Conservation (phyloP, 2,329 filamentous ascomycete species). For the Cordyceps cateniannulata region DNA sequence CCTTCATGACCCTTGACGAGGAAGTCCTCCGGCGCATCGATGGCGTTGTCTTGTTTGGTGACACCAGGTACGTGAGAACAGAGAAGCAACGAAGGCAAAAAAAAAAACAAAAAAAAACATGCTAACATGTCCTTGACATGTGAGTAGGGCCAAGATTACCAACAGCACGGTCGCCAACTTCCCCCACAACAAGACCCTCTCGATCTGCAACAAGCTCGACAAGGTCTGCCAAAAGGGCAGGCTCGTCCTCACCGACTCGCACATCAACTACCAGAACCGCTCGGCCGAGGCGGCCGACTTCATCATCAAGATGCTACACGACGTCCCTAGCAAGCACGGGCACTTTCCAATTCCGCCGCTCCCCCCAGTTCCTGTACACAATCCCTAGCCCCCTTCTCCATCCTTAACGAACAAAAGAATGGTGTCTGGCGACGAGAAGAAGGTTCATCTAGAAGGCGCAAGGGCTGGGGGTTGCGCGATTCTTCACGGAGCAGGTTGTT, state of each 20-base stretch:
- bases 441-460: too few relatives aligned
- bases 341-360: too few relatives aligned
- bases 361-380: too few relatives aligned
- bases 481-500: too few relatives aligned
- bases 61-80: slow-evolving; percentile 16
- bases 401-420: too few relatives aligned
- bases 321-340: neutral
- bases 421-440: too few relatives aligned
- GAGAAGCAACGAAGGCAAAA: neutral
- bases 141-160: slow-evolving; percentile 21
- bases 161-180: slow-evolving; percentile 29
- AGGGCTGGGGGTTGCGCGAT: too few relatives aligned
- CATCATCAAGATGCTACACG: neutral
- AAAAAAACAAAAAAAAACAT: neutral
- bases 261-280: slow-evolving; percentile 30
- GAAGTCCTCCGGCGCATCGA: slow-evolving; percentile 19
- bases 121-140: too few relatives aligned
- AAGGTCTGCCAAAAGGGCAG: slow-evolving; percentile 27
- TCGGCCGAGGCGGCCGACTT: slow-evolving; percentile 15
- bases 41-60: slow-evolving; percentile 23
- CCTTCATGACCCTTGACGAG: slow-evolving; percentile 20
- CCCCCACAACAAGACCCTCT: slow-evolving; percentile 28
- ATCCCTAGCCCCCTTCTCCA: too few relatives aligned
- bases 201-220: slow-evolving; percentile 36
- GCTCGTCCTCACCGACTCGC: slow-evolving; percentile 28